Evolutionary conservation across 1,284 basidiomycete genomes (phyloP).

Genomic region (Boletus semigastroideus): DNA sequence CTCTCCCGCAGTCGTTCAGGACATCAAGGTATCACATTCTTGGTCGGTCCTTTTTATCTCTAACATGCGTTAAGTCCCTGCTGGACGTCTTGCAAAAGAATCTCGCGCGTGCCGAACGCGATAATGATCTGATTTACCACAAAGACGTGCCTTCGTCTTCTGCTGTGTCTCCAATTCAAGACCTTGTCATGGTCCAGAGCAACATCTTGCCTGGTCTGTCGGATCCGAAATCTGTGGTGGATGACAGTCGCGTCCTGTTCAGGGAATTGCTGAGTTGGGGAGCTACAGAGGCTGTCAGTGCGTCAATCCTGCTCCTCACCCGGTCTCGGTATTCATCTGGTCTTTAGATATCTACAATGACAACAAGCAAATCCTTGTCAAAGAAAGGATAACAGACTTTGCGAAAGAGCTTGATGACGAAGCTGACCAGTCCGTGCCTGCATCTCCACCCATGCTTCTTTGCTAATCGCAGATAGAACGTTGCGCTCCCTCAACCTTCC

Average conservation of each 20-base stretch:
- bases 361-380: slow-evolving; percentile 72
- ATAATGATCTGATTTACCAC: slow-evolving; percentile 97
- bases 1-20: slow-evolving; percentile 63
- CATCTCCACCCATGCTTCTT: not conserved
- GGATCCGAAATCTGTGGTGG: slow-evolving; percentile 57
- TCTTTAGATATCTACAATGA: slow-evolving; percentile 83
- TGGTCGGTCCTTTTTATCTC: not conserved
- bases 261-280: slow-evolving; percentile 83
- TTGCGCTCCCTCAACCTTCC: slow-evolving; percentile 81
- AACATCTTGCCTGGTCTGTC: slow-evolving; percentile 60
- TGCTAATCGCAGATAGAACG: slow-evolving; percentile 43
- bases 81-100: slow-evolving; percentile 71
- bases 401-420: slow-evolving; percentile 68
- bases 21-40: slow-evolving; percentile 63
- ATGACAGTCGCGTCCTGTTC: slow-evolving; percentile 63
- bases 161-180: slow-evolving; percentile 65
- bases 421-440: slow-evolving; percentile 55
- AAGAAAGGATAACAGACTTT: slow-evolving; percentile 64
- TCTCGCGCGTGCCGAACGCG: slow-evolving; percentile 75
- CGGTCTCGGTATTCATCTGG: not conserved
- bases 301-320: slow-evolving; percentile 27
- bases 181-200: slow-evolving; percentile 70
- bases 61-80: slow-evolving; percentile 45
- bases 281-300: slow-evolving; percentile 87
- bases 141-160: slow-evolving; percentile 78